Evolutionary conservation across 495 filamentous ascomycete genomes (phyloP), one percentile per base, ranked within the genome.

Genomic region (Penicillium coprophilum): DNA sequence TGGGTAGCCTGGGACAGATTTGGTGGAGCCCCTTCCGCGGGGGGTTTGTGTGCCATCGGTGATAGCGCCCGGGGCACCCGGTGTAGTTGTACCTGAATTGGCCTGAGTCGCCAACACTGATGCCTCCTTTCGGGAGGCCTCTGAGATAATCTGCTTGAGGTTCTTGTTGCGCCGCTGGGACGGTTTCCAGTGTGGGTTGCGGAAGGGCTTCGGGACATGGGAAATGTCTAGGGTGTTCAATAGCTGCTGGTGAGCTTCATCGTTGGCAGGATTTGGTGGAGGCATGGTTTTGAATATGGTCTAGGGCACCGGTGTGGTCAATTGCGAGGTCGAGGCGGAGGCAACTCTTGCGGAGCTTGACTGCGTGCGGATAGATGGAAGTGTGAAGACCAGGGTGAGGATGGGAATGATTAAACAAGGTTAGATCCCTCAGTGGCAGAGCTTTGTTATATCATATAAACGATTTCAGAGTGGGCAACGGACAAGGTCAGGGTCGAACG

Each of bases 161-260:
- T 95, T 96, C 77, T 97, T 97, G 80, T 97, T 97, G 70, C 94
- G 91, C 13, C 94, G 91, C 71, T 91, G 88, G 54, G 92, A 88
- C 17, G 95, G 89, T 58, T 87, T 90, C 93, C 93, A 98, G 66
- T 85, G 71, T 0, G 87, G 77, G 66, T 91, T 96, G 60, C 94
- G 91, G 79, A 95, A 97, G 53, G 84, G 88, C 69, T 92, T 91
- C 23, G 81, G 86, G 65, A 90, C 80, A 17, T 83, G 78, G 56
- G 91, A 85, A 61, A 96, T 88, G 72, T 98, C 94, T 55, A 97
- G 88, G 58, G 86, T 71, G 68, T 96, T 90, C 47, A 98, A 85
- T 38, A 96, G 76, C 44, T 67, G 69, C 62, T 81, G 80, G 58
- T 84, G 81, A 20, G 71, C 66, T 56, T 82, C 79, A 32, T 76